Evolutionary conservation across 345 rosid species (phyloP).

Genomic region (Populus deltoides): DNA sequence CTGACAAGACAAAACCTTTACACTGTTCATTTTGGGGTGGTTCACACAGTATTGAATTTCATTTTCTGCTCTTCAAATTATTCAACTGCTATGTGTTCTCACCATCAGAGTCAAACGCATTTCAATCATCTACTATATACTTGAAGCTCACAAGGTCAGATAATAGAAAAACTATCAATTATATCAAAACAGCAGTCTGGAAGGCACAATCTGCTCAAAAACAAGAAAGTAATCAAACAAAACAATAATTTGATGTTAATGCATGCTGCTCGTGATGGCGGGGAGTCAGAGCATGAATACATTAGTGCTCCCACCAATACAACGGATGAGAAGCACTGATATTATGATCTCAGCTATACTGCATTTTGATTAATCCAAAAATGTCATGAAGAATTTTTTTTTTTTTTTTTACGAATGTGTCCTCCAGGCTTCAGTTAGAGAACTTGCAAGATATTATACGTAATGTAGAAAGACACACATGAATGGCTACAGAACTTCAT

Average conservation of each 20-base stretch:
- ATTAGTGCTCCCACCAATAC: background rate
- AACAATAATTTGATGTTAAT: background rate
- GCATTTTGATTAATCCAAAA: background rate
- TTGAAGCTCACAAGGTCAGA: background rate
- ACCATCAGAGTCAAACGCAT: too few species aligned
- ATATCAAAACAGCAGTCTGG: constrained; percentile 16
- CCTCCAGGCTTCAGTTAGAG: too few species aligned
- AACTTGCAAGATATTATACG: too few species aligned
- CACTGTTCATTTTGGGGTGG: background rate
- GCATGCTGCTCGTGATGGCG: background rate
- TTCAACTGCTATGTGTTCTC: background rate
- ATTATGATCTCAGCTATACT: background rate
- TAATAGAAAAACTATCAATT: background rate
- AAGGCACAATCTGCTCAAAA: constrained; percentile 53
- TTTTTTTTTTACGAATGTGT: too few species aligned
- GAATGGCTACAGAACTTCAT: too few species aligned
- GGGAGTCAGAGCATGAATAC: background rate
- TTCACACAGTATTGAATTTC: background rate
- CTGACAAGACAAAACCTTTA: background rate
- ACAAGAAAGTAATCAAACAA: background rate
- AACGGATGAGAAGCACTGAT: background rate
- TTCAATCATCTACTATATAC: background rate
- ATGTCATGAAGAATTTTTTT: background rate
- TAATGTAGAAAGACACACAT: too few species aligned
- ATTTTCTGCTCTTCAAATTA: background rate